These are phyloP conservation scores for Eucalyptus erythrocorys DNA, from an alignment of 345 rosid genomes.

Conservation along the genomic window DNA sequence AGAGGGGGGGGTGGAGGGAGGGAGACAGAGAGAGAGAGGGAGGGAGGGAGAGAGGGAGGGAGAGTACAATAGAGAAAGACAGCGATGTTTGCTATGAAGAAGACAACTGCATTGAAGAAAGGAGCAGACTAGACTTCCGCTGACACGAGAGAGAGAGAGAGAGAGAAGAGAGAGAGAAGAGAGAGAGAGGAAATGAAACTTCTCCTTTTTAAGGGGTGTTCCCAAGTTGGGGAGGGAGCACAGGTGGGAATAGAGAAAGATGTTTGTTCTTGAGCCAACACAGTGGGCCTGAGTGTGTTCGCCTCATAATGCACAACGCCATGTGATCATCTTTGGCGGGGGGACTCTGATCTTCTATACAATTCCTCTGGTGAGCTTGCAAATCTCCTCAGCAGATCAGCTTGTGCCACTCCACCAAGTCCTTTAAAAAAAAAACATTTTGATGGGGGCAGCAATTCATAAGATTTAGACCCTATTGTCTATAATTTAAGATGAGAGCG, in stretches of 20 bases:
- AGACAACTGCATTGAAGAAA: constrained; percentile 68
- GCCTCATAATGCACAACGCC: constrained; percentile 38
- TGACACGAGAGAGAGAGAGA: background rate
- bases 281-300: constrained; percentile 60
- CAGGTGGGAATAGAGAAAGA: constrained; percentile 45
- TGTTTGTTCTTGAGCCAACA: constrained; percentile 60
- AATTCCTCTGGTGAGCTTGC: background rate
- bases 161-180: background rate
- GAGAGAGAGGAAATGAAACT: background rate
- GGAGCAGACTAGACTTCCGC: background rate
- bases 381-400: background rate
- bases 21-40: background rate
- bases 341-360: background rate
- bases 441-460: background rate
- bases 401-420: background rate
- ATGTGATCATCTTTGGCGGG: constrained; percentile 36
- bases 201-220: constrained; percentile 10
- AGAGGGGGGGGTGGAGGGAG: rapidly evolving
- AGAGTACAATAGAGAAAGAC: constrained; percentile 33
- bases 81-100: constrained; percentile 70
- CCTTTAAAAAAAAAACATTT: background rate
- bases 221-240: constrained; percentile 43
- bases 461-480: background rate
- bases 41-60: background rate
- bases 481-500: background rate